These are phyloP conservation scores for Moesziomyces aphidis DNA, from an alignment of 1,284 basidiomycete species.

Conservation along the genomic window DNA sequence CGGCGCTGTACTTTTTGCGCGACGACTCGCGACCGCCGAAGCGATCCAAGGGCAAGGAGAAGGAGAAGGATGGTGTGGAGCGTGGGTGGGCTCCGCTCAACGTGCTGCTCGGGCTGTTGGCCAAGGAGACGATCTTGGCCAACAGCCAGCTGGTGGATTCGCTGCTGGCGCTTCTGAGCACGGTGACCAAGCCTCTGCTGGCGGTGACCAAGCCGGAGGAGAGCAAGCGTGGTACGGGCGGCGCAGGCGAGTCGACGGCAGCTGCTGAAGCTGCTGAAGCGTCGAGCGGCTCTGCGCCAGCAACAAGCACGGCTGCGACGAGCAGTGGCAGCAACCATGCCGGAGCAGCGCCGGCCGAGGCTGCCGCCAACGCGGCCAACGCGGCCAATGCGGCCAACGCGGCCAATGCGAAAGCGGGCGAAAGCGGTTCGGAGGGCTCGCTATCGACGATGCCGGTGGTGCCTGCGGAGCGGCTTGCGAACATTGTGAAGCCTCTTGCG, in stretches of 20 bases:
- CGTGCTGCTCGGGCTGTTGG: slow-evolving; percentile 56
- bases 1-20: slow-evolving; percentile 62
- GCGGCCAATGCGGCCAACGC: slow-evolving; percentile 1
- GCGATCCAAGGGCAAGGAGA: slow-evolving; percentile 58
- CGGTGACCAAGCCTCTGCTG: slow-evolving; percentile 60
- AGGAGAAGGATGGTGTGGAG: slow-evolving; percentile 36
- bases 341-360: background rate
- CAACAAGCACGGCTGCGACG: slow-evolving; percentile 1
- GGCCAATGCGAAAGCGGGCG: slow-evolving; percentile 1
- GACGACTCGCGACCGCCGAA: slow-evolving; percentile 57
- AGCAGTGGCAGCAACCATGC: slow-evolving; percentile 1
- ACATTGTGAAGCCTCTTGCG: slow-evolving; percentile 61
- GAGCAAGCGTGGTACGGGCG: slow-evolving; percentile 5
- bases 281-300: slow-evolving; percentile 17
- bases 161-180: slow-evolving; percentile 61
- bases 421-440: slow-evolving; percentile 2
- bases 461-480: slow-evolving; percentile 55
- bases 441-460: slow-evolving; percentile 37
- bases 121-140: slow-evolving; percentile 59
- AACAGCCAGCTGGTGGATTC: slow-evolving; percentile 64
- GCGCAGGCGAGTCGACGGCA: slow-evolving; percentile 1
- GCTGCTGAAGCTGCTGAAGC: slow-evolving; percentile 13
- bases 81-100: slow-evolving; percentile 56
- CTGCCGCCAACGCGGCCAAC: slow-evolving; percentile 1
- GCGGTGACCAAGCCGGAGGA: slow-evolving; percentile 23